phyloP scores from a whole-genome alignment of 495 filamentous ascomycete genomes.

The Lepidopterella palustris region DNA sequence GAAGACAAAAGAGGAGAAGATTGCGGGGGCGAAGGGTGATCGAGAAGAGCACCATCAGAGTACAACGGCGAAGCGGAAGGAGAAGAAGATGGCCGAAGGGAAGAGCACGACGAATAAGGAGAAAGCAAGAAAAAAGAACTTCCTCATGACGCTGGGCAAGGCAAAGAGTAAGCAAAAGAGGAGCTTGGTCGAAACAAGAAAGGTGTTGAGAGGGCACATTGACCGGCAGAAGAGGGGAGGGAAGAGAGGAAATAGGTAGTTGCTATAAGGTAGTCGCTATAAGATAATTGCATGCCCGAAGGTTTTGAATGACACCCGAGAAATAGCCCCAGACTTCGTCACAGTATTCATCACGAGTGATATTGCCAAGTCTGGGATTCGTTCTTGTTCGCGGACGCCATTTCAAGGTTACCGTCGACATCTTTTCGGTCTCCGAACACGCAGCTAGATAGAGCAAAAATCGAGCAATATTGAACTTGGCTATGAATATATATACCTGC shows the following conservation, averaged over 20 bases:
- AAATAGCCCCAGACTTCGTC: too few species aligned
- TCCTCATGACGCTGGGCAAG: slow-evolving; percentile 95
- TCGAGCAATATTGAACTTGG: too few species aligned
- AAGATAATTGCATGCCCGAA: not conserved
- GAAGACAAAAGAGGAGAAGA: slow-evolving; percentile 71
- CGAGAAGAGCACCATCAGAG: slow-evolving; percentile 73
- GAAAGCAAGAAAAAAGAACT: slow-evolving; percentile 94
- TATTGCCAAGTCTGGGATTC: too few species aligned
- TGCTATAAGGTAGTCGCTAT: not conserved
- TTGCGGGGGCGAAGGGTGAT: slow-evolving; percentile 69
- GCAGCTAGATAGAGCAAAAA: too few species aligned
- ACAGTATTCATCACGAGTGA: too few species aligned
- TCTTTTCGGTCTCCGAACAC: too few species aligned
- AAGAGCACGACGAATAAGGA: slow-evolving; percentile 98
- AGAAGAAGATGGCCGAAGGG: slow-evolving; percentile 76
- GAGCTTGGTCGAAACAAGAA: slow-evolving; percentile 75
- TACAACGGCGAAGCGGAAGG: slow-evolving; percentile 69
- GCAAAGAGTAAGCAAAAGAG: slow-evolving; percentile 88
- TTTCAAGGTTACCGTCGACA: too few species aligned
- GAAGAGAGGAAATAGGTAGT: slow-evolving; percentile 60
- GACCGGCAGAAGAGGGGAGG: slow-evolving; percentile 80
- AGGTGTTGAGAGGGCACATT: slow-evolving; percentile 71
- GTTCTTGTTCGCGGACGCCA: too few species aligned
- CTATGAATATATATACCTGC: too few species aligned
- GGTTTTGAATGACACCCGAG: too few species aligned